These are phyloP conservation scores for Colletotrichum godetiae DNA, from an alignment of 2,329 filamentous ascomycete species.

Conservation along the genomic window DNA sequence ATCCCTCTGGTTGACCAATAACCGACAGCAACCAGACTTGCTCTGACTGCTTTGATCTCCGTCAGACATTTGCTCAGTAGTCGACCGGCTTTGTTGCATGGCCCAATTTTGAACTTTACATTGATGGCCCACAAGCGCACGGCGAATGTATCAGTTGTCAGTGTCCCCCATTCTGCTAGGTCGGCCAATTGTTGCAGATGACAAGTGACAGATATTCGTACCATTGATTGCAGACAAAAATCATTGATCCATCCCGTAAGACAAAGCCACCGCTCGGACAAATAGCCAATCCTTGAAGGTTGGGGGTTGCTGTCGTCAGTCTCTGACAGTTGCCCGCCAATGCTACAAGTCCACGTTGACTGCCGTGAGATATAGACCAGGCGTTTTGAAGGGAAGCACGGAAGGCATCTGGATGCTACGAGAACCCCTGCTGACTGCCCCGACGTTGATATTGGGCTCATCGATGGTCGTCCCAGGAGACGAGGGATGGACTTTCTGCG, in stretches of 20 bases:
- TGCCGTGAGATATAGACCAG: too few species aligned
- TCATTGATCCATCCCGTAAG: background rate
- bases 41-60: background rate
- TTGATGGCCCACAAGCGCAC: constrained; percentile 3
- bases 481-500: background rate
- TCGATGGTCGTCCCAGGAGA: constrained; percentile 2
- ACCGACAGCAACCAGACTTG: background rate
- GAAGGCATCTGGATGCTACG: background rate
- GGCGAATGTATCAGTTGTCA: constrained; percentile 3
- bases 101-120: constrained; percentile 9
- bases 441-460: background rate
- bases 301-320: background rate
- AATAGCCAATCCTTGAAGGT: background rate
- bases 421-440: background rate
- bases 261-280: background rate
- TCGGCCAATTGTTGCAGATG: constrained; percentile 3
- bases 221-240: background rate
- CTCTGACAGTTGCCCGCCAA: background rate
- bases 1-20: background rate
- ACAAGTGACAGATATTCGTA: constrained; percentile 3
- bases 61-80: background rate
- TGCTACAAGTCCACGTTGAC: constrained; percentile 7
- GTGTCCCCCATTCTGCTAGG: constrained; percentile 13
- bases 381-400: background rate
- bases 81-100: background rate